Base-by-base conservation (phyloP, 225 moss, liverwort and hornwort genomes). In the Ulota crispa region DNA sequence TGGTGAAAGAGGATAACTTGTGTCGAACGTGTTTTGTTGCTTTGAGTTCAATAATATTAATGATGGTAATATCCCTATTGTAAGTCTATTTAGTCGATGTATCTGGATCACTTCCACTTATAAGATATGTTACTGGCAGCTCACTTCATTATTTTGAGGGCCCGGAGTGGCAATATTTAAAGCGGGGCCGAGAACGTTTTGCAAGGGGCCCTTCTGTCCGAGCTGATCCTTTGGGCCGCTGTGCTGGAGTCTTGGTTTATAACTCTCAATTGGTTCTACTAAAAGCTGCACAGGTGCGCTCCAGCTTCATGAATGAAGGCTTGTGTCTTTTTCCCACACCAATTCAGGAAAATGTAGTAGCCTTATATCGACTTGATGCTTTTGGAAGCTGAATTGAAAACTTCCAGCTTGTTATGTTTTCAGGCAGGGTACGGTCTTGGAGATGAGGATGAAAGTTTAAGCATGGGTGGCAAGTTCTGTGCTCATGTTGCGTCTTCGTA, bases 121-220 rank as follows among this genome's bases (percentile, higher is more conserved):
- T 73, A 31, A 12, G 19, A 63, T 42, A 47, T 52, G 41, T 78
- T 83, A 62, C 76, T 85, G 63, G 85, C 92, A 92, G 99, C 79
- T 99, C 99, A 70, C 90, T 99, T 86, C 99, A 99, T 85, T 99
- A 91, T 73, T 99, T 99, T 79, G 96, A 99, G 85, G 99, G 99
- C 62, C 94, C 99, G 27, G 93, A 99, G 80, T 99, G 99, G 99
- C 88, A 93, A 34, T 78, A 92, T 70, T 71, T 99, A 52, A 99
- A 94, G 87, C 88, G 96, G 76, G 99, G 99, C 9, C 89, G 99
- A 79, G 99, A 96, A 80, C 84, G 87, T 45, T 96, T 99, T 87
- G 77, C 94, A 27, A 85, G 94, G 34, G 99, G 94, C 11, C 99
- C 99, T 28, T 81, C 87, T 70, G 94, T 95, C 61, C 90, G 99